A percentile compares a stretch with the other conserved stretches of the same genome.
Conservation (phyloP, 2,329 filamentous ascomycete genomes). For the Penicillium palitans region DNA sequence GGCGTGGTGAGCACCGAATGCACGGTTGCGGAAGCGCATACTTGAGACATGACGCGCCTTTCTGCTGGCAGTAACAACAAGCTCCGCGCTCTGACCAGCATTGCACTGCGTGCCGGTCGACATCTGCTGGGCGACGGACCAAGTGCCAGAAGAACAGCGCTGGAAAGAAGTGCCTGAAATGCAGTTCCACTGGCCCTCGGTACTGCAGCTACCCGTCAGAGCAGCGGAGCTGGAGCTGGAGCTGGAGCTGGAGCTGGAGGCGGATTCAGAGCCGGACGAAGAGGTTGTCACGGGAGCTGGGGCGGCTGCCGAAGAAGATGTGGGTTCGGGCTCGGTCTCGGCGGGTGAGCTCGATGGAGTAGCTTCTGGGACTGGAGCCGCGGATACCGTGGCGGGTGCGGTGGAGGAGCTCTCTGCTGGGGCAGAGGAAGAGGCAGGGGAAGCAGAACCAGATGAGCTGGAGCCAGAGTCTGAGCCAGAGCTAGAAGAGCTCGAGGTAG, state of each 20-base stretch:
- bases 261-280: neutral
- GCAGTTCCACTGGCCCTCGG: slow-evolving; percentile 62
- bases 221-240: slow-evolving; percentile 33
- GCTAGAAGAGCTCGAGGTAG: slow-evolving; percentile 21
- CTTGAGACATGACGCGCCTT: slow-evolving; percentile 29
- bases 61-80: slow-evolving; percentile 28
- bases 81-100: slow-evolving; percentile 34
- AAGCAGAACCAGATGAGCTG: slow-evolving; percentile 5
- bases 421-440: slow-evolving; percentile 4
- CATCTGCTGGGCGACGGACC: slow-evolving; percentile 54
- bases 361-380: slow-evolving; percentile 9
- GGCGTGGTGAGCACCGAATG: slow-evolving; percentile 21
- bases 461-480: slow-evolving; percentile 12
- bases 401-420: neutral
- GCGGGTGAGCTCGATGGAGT: slow-evolving; percentile 4
- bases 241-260: slow-evolving; percentile 26
- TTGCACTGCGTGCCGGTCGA: slow-evolving; percentile 57
- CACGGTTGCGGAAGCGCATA: slow-evolving; percentile 34
- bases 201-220: slow-evolving; percentile 49
- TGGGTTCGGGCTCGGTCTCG: neutral
- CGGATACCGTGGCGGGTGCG: neutral
- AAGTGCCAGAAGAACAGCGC: slow-evolving; percentile 61
- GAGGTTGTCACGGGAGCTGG: neutral
- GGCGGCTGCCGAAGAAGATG: neutral
- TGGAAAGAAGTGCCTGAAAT: slow-evolving; percentile 59